These are phyloP conservation scores for Cyanidioschyzon merolae DNA, from an alignment of 23 red algal species.

Conservation along the genomic window DNA sequence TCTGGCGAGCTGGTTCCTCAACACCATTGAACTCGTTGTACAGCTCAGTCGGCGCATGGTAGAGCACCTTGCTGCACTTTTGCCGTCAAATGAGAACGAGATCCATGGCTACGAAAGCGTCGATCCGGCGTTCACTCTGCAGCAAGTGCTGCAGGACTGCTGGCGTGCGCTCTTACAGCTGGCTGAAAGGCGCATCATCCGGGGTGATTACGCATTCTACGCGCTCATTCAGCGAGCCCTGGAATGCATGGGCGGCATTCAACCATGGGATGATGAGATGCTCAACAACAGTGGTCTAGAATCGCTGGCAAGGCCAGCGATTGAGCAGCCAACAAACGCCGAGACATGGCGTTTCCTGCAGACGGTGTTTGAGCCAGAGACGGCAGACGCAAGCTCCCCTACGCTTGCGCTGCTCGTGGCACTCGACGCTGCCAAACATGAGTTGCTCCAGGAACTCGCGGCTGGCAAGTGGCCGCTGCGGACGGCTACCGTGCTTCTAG, in stretches of 20 bases:
- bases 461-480: neutral
- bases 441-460: neutral
- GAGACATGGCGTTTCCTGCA: neutral
- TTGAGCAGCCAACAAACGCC: neutral
- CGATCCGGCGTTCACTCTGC: neutral
- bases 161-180: neutral
- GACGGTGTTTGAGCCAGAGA: no score
- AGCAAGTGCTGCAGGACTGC: neutral
- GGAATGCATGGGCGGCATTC: neutral
- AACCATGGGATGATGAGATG: constrained; percentile 11
- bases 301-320: neutral
- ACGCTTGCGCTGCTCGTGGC: neutral
- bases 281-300: neutral
- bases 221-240: constrained; percentile 4
- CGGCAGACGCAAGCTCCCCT: neutral
- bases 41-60: neutral
- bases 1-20: neutral
- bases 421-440: neutral
- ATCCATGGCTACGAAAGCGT: neutral
- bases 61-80: neutral
- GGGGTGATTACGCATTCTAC: neutral
- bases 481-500: neutral
- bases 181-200: neutral
- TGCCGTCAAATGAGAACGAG: neutral
- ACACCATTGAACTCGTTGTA: neutral